phyloP scores from a whole-genome alignment of 2,329 filamentous ascomycete species.

The Exophiala bonariae region DNA sequence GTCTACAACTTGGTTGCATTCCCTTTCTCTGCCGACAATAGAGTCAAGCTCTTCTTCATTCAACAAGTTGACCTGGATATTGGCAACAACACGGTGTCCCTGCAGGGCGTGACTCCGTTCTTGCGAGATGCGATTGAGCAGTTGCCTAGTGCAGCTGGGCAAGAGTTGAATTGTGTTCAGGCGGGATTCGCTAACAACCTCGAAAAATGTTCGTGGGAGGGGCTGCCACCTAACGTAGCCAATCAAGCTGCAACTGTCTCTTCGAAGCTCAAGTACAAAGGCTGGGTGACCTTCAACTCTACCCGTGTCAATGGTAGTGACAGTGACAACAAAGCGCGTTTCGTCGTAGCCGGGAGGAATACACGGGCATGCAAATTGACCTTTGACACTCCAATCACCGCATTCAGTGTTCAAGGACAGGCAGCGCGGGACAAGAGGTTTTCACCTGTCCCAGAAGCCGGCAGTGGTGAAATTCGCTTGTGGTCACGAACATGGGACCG shows the following conservation, averaged over 20 bases:
- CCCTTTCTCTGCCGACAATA: conserved; percentile 77
- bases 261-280: conserved; percentile 44
- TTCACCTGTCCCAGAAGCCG: conserved; percentile 61
- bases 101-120: conserved; percentile 69
- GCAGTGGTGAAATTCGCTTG: conserved; percentile 68
- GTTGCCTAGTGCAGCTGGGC: conserved; percentile 69
- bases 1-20: conserved; percentile 86
- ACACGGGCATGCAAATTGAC: conserved; percentile 75
- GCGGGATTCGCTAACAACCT: conserved; percentile 42
- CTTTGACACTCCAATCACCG: conserved; percentile 67
- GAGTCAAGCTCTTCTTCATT: conserved; percentile 84
- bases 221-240: conserved; percentile 65
- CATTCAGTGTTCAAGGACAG: conserved; percentile 64
- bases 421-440: conserved; percentile 64
- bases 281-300: conserved; percentile 69
- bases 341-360: conserved; percentile 70
- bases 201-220: conserved; percentile 69
- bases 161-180: conserved; percentile 54
- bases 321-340: conserved; percentile 52
- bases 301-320: conserved; percentile 42
- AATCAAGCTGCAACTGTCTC: conserved; percentile 28
- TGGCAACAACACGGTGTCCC: conserved; percentile 66
- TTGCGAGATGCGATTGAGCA: conserved; percentile 65
- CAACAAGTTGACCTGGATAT: conserved; percentile 77
- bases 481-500: conserved; percentile 81